Base-by-base conservation (phyloP, 352 stramenopile genomes). In the Globisporangium polare region DNA sequence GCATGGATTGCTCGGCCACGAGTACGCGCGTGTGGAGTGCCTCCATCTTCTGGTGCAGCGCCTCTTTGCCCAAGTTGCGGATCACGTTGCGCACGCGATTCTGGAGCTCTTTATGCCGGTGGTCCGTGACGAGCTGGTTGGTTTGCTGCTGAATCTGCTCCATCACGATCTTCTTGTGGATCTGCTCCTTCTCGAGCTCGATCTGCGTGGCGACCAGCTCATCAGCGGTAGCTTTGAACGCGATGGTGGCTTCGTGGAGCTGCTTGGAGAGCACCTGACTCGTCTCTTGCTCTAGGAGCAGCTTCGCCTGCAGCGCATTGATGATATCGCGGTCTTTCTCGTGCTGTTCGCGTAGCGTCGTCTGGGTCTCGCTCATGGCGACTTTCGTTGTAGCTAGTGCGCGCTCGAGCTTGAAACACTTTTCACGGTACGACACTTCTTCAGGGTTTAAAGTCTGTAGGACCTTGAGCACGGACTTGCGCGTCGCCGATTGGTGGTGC, bases 31-130 rank as follows among this genome's bases (percentile, higher is more conserved):
- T 75, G 47, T 86, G 69, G 8, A 90, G 62, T 13, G 66, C 64
- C 56, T 88, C 81, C 68, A 88, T 78, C n/a, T 90, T 89, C 8
- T 81, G 71, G 4, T 65, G 71, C 12, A 92, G 60, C 10, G 80
- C 77, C n/a, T 90, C 78, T 49, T 83, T 85, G 5, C 80, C 80
- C 0, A 92, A 60, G 37, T 71, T 87, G 9, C 72, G 78, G 33
- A 90, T 70, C 12, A 83, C 74, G 29, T 75, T 72, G 26, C 78
- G 84, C 53, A 89, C 75, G 22, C 73, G 69, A 18, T 54, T 80
- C 61, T 88, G 77, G 3, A 89, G 62, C 59, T 86, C 69, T 3
- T 69, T 72, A 1, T 71, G 77, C 26, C 75, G 72, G 22, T 88
- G 76, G n/a, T 89, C 77, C 0, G 72, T 73, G 1, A 89, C 58